Percentiles rank a stretch among this genome's conserved stretches.
Conservation (phyloP, 805 yeast genomes). For the Kuraishia molischiana region DNA sequence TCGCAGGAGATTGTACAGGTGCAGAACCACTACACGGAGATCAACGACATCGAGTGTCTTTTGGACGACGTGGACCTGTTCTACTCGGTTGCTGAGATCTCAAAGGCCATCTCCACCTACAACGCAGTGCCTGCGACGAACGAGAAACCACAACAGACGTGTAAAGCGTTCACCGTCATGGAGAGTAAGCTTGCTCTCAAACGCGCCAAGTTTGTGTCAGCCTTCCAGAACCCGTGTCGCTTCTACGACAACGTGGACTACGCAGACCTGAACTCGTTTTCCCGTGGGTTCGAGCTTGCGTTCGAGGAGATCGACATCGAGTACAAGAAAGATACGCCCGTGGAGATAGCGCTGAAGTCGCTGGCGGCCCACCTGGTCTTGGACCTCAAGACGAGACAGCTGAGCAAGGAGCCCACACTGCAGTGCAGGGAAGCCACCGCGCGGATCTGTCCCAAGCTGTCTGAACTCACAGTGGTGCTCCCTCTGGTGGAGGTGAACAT, state of each 20-base stretch:
- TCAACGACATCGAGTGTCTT: neutral
- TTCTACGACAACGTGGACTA: conserved; percentile 19
- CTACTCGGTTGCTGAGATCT: neutral
- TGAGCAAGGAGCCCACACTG: conserved; percentile 6
- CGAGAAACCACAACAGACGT: neutral
- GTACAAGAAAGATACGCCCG: conserved; percentile 2
- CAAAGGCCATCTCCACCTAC: neutral
- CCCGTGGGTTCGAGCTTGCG: conserved; percentile 16
- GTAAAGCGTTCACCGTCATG: neutral
- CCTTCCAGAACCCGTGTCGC: conserved; percentile 19
- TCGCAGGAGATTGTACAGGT: neutral
- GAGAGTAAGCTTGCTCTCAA: conserved; percentile 3
- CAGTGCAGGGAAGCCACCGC: conserved; percentile 5
- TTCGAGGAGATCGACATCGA: conserved; percentile 1
- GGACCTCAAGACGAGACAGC: conserved; percentile 6
- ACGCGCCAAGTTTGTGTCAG: conserved; percentile 11
- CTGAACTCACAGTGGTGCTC: conserved; percentile 10
- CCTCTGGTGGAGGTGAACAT: conserved; percentile 16
- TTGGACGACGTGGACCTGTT: conserved; percentile 1
- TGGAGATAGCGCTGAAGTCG: neutral
- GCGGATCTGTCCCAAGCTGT: conserved; percentile 7
- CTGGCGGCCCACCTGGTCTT: conserved; percentile 4
- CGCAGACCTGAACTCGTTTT: conserved; percentile 14
- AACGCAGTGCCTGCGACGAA: neutral
- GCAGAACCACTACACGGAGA: neutral